Evolutionary conservation across 306 rosid species (phyloP).

Genomic region (Acacia melanoxylon): DNA sequence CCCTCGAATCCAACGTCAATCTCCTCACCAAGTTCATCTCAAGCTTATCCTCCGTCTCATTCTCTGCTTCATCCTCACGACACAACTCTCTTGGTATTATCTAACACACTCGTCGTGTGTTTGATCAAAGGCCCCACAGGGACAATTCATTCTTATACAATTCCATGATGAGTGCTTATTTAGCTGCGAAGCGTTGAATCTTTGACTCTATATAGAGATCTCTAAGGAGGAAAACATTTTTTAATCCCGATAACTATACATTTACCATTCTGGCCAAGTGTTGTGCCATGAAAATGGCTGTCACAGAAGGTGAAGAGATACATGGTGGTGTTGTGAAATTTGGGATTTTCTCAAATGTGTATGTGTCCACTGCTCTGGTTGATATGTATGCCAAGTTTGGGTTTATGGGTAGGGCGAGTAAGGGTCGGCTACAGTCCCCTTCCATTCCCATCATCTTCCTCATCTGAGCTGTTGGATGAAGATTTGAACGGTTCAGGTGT

Average conservation of each 20-base stretch:
- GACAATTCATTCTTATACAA: slow-evolving; percentile 57
- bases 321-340: slow-evolving; percentile 46
- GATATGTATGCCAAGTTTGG: slow-evolving; percentile 69
- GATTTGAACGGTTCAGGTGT: too few species aligned
- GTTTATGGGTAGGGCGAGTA: slow-evolving; percentile 44
- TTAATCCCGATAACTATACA: slow-evolving; percentile 46
- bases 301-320: slow-evolving; percentile 46
- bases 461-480: too few species aligned
- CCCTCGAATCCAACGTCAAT: slow-evolving; percentile 57
- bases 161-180: slow-evolving; percentile 50
- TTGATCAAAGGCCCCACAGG: slow-evolving; percentile 40
- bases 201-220: slow-evolving; percentile 50
- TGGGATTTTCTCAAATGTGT: slow-evolving; percentile 58
- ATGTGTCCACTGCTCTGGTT: slow-evolving; percentile 59
- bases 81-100: slow-evolving; percentile 28
- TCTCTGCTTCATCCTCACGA: background rate
- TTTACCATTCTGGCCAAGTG: slow-evolving; percentile 56
- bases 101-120: slow-evolving; percentile 55
- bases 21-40: slow-evolving; percentile 69
- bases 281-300: slow-evolving; percentile 36
- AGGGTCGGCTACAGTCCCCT: too few species aligned
- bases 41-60: slow-evolving; percentile 41
- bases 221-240: slow-evolving; percentile 41
- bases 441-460: too few species aligned
- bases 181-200: slow-evolving; percentile 30